Conservation (phyloP, 768 basidiomycete genomes). For the Fistulinella prunicolor region DNA sequence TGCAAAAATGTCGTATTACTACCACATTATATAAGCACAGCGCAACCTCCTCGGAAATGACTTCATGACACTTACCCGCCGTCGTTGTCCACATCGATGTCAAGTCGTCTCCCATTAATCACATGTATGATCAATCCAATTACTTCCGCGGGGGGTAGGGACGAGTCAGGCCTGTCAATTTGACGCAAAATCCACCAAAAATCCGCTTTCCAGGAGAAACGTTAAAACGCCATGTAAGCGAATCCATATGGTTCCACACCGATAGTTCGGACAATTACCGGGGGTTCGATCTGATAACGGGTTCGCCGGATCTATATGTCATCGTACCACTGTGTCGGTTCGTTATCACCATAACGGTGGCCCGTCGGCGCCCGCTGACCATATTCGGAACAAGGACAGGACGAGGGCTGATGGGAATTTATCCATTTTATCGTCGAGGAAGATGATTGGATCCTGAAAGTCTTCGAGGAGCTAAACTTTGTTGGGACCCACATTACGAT, state of each 20-base stretch:
- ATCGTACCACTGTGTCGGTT: constrained; percentile 23
- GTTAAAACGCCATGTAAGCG: constrained; percentile 6
- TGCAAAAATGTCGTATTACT: not conserved
- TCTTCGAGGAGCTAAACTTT: not conserved
- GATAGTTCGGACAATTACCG: not conserved
- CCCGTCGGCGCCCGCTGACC: constrained; percentile 6
- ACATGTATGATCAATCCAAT: constrained; percentile 1
- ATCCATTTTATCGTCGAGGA: not conserved
- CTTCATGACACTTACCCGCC: not conserved
- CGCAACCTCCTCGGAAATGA: constrained; percentile 18
- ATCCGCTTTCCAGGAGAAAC: constrained; percentile 4
- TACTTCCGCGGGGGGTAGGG: constrained; percentile 7
- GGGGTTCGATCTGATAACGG: constrained; percentile 10
- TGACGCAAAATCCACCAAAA: constrained; percentile 9
- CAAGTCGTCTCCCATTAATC: not conserved
- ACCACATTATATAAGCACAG: constrained; percentile 1
- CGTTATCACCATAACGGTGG: constrained; percentile 12
- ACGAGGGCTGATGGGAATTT: constrained; percentile 2
- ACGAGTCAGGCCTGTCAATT: not conserved
- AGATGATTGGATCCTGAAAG: not conserved
- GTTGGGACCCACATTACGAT: not conserved
- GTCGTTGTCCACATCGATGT: not conserved
- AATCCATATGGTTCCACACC: constrained; percentile 5
- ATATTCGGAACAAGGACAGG: constrained; percentile 17
- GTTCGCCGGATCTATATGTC: constrained; percentile 15